Evolutionary conservation across 2,329 filamentous ascomycete genomes (phyloP).

Genomic region (Ceratocystis eucalypticola): DNA sequence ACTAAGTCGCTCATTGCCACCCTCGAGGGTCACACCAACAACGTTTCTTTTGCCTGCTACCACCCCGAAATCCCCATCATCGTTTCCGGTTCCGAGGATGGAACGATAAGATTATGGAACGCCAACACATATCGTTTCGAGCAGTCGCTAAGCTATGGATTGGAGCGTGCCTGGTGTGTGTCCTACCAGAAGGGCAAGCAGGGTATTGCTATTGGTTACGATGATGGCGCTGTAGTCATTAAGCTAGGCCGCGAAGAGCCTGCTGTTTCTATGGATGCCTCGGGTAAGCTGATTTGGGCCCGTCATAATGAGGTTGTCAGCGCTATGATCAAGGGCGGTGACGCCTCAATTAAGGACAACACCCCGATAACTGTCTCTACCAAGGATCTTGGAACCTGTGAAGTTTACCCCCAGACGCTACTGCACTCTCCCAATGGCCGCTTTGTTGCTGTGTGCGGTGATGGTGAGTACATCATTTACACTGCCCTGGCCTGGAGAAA

Average conservation of each 20-base stretch:
- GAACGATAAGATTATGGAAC: slow-evolving; percentile 96
- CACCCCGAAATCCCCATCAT: slow-evolving; percentile 95
- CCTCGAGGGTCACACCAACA: slow-evolving; percentile 91
- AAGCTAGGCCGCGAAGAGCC: slow-evolving; percentile 97
- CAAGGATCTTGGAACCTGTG: slow-evolving; percentile 91
- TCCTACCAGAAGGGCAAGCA: slow-evolving; percentile 90
- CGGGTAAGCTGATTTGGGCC: slow-evolving; percentile 93
- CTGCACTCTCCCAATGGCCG: slow-evolving; percentile 92
- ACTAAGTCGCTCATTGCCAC: slow-evolving; percentile 96
- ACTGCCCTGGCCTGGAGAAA: slow-evolving; percentile 93
- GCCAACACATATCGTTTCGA: slow-evolving; percentile 94
- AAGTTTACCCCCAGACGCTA: slow-evolving; percentile 90
- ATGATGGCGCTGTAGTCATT: slow-evolving; percentile 93
- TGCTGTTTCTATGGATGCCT: slow-evolving; percentile 91
- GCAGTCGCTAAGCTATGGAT: slow-evolving; percentile 87
- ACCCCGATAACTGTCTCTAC: slow-evolving; percentile 72
- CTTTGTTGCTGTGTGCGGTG: slow-evolving; percentile 69
- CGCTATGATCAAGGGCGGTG: slow-evolving; percentile 82
- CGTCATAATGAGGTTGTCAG: slow-evolving; percentile 91
- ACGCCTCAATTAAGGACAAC: slow-evolving; percentile 74
- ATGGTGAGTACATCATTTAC: slow-evolving; percentile 98
- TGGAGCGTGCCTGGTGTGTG: slow-evolving; percentile 96
- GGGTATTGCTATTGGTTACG: slow-evolving; percentile 88
- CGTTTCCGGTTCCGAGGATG: slow-evolving; percentile 94
- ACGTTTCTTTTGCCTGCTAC: slow-evolving; percentile 96